These are phyloP conservation scores for Halophytophthora polymorphica DNA, from an alignment of 352 stramenopile genomes.

Conservation along the genomic window DNA sequence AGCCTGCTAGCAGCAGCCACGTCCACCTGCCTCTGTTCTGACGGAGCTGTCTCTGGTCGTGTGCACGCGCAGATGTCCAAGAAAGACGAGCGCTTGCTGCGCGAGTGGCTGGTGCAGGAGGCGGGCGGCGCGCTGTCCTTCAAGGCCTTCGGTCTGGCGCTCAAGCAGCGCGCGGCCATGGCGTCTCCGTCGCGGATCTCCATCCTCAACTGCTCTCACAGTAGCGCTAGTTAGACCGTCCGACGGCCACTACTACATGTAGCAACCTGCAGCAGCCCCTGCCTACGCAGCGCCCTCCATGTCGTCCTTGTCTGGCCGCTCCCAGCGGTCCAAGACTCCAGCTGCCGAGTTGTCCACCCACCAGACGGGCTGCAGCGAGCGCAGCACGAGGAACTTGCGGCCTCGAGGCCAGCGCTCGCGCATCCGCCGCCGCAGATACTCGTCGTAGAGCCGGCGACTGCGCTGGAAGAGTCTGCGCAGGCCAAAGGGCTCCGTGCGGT, in stretches of 20 bases:
- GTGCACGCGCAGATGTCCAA: conserved; percentile 27
- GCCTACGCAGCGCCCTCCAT: not conserved
- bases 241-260: too few relatives aligned
- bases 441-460: conserved; percentile 9
- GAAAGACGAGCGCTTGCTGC: conserved; percentile 36
- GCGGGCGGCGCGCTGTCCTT: conserved; percentile 50
- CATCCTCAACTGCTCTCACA: conserved; percentile 22
- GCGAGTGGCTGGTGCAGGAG: conserved; percentile 46
- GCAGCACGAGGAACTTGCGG: conserved; percentile 16
- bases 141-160: conserved; percentile 52
- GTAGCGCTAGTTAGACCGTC: not conserved
- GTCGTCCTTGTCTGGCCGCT: not conserved
- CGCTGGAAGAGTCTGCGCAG: conserved; percentile 24
- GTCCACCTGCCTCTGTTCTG: not conserved
- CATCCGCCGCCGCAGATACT: conserved; percentile 20
- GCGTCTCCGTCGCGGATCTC: conserved; percentile 42
- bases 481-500: conserved; percentile 22
- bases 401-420: conserved; percentile 29
- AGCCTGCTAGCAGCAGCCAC: not conserved
- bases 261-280: too few relatives aligned
- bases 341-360: conserved; percentile 4
- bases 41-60: not conserved
- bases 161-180: conserved; percentile 54
- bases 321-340: not conserved
- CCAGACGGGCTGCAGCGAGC: conserved; percentile 24